A percentile compares a stretch with the other conserved stretches of the same genome.
These are phyloP conservation scores for Orychophragmus violaceus DNA, from an alignment of 345 rosid genomes.

Conservation along the genomic window DNA sequence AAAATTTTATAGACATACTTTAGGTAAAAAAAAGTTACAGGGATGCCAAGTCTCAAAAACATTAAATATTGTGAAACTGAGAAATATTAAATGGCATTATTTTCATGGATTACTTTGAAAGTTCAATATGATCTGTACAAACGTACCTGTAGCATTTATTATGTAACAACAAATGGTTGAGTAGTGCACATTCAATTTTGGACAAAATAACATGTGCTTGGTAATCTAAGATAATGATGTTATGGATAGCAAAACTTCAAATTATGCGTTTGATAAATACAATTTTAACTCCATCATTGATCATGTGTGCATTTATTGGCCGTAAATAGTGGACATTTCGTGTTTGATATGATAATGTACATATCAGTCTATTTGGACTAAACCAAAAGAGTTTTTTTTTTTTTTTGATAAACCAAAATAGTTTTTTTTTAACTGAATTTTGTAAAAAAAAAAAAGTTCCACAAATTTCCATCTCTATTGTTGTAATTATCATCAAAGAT, in stretches of 20 bases:
- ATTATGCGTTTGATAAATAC: conserved; percentile 9
- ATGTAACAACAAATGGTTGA: conserved; percentile 8
- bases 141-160: conserved; percentile 5
- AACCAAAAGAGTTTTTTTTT: too few relatives aligned
- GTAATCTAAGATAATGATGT: conserved; percentile 9
- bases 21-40: background rate
- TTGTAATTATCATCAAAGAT: conserved; percentile 16
- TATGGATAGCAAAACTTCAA: background rate
- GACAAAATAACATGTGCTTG: conserved; percentile 4
- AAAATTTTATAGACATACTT: too few relatives aligned
- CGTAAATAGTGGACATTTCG: background rate
- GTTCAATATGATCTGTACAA: background rate
- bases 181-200: conserved; percentile 1
- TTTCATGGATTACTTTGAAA: background rate
- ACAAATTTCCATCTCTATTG: background rate
- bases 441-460: background rate
- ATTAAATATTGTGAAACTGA: background rate
- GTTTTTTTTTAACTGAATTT: background rate
- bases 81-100: background rate
- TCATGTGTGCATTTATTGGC: background rate
- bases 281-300: background rate
- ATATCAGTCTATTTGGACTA: background rate
- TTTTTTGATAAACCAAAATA: too few relatives aligned
- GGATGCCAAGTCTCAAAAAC: background rate
- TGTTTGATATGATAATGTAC: conserved; percentile 5